Conservation (phyloP, 1,139 yeast species). For the Meyerozyma carpophila region DNA sequence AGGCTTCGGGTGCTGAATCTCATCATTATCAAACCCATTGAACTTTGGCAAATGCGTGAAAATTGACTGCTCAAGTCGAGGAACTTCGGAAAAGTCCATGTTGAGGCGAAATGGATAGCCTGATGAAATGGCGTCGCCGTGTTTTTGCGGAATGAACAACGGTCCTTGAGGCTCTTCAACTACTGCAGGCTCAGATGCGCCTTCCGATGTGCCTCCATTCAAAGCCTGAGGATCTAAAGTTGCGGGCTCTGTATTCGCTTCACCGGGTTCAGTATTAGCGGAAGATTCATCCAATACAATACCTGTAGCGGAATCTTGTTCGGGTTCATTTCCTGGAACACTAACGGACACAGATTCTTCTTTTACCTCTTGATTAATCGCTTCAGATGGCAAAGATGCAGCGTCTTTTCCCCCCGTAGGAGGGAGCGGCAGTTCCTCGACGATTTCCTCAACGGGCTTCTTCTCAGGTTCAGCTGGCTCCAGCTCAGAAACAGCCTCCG, state of each 20-base stretch:
- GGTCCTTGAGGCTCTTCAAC: slow-evolving; percentile 1
- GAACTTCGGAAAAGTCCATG: slow-evolving; percentile 47
- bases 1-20: slow-evolving; percentile 12
- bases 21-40: slow-evolving; percentile 42
- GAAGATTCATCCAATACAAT: slow-evolving; percentile 1
- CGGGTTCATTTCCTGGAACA: slow-evolving; percentile 5
- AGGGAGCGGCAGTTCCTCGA: background rate
- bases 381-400: slow-evolving; percentile 9
- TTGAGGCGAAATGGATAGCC: slow-evolving; percentile 53
- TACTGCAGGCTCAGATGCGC: background rate
- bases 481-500: background rate
- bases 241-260: slow-evolving; percentile 6
- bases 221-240: slow-evolving; percentile 5
- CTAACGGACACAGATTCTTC: slow-evolving; percentile 5
- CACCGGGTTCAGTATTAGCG: slow-evolving; percentile 4
- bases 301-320: slow-evolving; percentile 6
- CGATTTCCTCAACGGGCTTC: too few species aligned
- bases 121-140: background rate
- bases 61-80: slow-evolving; percentile 49
- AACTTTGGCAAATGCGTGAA: slow-evolving; percentile 51
- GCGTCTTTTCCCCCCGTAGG: background rate
- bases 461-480: background rate
- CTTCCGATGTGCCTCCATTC: background rate
- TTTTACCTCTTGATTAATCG: slow-evolving; percentile 7
- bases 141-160: background rate